Evolutionary conservation across 768 basidiomycete species (phyloP).

Genomic region (Panaeolus cyanescens): DNA sequence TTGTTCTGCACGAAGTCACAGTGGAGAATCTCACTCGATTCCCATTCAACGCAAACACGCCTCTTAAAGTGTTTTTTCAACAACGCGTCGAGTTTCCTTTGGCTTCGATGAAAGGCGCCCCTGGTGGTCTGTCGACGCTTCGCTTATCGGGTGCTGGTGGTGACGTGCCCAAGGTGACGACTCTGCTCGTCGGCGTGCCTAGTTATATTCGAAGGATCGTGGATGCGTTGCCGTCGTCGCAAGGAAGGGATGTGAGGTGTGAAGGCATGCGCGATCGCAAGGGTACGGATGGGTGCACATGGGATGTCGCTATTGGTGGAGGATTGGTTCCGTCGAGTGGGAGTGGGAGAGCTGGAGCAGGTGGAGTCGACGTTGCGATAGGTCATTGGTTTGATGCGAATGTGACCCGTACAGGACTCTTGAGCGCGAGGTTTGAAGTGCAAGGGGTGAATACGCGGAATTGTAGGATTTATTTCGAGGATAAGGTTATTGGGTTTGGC

Average conservation of each 20-base stretch:
- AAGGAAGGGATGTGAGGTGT: not conserved
- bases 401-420: constrained; percentile 36
- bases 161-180: not conserved
- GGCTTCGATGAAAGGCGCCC: not conserved
- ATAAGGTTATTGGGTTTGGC: constrained; percentile 37
- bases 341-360: not conserved
- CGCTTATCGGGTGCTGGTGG: not conserved
- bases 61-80: not conserved
- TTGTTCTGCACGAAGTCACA: not conserved
- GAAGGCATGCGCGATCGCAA: not conserved
- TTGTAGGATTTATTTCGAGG: constrained; percentile 55
- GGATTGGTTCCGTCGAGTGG: not conserved
- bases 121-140: not conserved
- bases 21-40: not conserved
- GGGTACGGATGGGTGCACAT: not conserved
- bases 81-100: not conserved
- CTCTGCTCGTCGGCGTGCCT: not conserved
- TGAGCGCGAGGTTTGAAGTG: constrained; percentile 47
- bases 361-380: not conserved
- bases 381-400: constrained; percentile 45
- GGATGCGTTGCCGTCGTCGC: not conserved
- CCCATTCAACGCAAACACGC: not conserved
- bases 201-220: not conserved
- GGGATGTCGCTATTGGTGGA: not conserved
- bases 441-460: constrained; percentile 57